phyloP scores from a whole-genome alignment of 2,329 filamentous ascomycete genomes.

The Bipolaris cookei region DNA sequence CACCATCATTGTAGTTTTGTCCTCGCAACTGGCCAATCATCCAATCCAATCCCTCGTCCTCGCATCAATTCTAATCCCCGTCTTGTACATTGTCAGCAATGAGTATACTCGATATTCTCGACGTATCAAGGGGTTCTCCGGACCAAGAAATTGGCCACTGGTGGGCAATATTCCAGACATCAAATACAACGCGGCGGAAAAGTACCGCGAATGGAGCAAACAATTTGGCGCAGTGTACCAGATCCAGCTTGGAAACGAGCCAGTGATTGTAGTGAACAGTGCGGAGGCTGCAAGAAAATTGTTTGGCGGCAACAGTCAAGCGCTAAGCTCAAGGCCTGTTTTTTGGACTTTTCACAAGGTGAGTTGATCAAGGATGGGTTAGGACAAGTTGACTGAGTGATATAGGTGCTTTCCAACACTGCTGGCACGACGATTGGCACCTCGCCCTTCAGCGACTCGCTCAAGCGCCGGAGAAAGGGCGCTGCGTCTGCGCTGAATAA shows the following conservation, averaged over 20 bases:
- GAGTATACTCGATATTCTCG: constrained; percentile 46
- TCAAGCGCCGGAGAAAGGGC: constrained; percentile 69
- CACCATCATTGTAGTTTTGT: constrained; percentile 33
- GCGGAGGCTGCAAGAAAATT: constrained; percentile 51
- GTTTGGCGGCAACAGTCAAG: constrained; percentile 52
- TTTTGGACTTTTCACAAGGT: constrained; percentile 57
- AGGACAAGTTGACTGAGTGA: constrained; percentile 6
- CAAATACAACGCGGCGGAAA: constrained; percentile 52
- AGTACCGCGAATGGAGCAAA: constrained; percentile 53
- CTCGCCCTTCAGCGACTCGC: constrained; percentile 68
- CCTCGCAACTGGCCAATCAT: constrained; percentile 30
- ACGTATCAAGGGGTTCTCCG: constrained; percentile 48
- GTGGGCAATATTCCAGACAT: constrained; percentile 54
- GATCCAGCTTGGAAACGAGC: constrained; percentile 55
- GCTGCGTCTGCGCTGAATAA: constrained; percentile 70
- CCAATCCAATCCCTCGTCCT: constrained; percentile 33
- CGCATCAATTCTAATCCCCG: constrained; percentile 35
- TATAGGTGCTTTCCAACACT: constrained; percentile 66
- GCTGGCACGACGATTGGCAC: constrained; percentile 73
- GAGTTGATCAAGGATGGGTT: not conserved
- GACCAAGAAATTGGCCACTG: constrained; percentile 49
- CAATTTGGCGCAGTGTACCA: constrained; percentile 53
- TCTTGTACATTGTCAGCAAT: constrained; percentile 47
- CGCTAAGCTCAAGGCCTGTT: constrained; percentile 51
- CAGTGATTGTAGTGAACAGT: constrained; percentile 54